phyloP scores from a whole-genome alignment of 2,329 filamentous ascomycete species.

The Dactylonectria estremocensis region DNA sequence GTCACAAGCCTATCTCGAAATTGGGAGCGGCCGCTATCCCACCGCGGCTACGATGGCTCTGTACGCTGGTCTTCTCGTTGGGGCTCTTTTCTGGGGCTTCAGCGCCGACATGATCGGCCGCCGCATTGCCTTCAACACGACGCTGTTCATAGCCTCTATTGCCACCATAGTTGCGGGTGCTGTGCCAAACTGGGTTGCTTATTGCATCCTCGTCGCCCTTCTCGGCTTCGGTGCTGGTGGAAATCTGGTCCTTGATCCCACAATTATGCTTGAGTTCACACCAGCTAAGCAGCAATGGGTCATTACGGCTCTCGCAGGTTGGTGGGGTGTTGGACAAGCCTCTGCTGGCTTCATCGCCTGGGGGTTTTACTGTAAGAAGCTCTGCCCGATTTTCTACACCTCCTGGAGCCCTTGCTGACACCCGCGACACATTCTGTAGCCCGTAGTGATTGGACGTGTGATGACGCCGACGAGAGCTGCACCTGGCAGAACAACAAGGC shows the following conservation, averaged over 20 bases:
- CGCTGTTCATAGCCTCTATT: constrained; percentile 71
- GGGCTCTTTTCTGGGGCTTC: constrained; percentile 76
- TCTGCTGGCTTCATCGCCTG: constrained; percentile 65
- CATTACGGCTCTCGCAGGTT: constrained; percentile 70
- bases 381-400: not conserved
- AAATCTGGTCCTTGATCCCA: constrained; percentile 75
- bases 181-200: constrained; percentile 72
- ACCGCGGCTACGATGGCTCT: constrained; percentile 64
- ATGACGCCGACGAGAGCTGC: constrained; percentile 47
- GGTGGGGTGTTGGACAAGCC: constrained; percentile 66
- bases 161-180: constrained; percentile 76
- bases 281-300: constrained; percentile 74
- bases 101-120: constrained; percentile 76
- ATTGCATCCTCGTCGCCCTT: constrained; percentile 74
- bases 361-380: constrained; percentile 56
- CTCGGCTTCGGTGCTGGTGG: constrained; percentile 75
- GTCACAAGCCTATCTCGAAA: constrained; percentile 66
- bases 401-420: not conserved
- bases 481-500: constrained; percentile 63
- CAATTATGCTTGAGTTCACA: constrained; percentile 63
- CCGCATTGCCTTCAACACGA: constrained; percentile 75
- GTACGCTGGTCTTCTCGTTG: constrained; percentile 61
- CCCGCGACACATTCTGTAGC: not conserved
- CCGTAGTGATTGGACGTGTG: constrained; percentile 15
- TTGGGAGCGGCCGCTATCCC: constrained; percentile 26